phyloP scores from a whole-genome alignment of 306 rosid genomes.

The Lathyrus oleraceus region DNA sequence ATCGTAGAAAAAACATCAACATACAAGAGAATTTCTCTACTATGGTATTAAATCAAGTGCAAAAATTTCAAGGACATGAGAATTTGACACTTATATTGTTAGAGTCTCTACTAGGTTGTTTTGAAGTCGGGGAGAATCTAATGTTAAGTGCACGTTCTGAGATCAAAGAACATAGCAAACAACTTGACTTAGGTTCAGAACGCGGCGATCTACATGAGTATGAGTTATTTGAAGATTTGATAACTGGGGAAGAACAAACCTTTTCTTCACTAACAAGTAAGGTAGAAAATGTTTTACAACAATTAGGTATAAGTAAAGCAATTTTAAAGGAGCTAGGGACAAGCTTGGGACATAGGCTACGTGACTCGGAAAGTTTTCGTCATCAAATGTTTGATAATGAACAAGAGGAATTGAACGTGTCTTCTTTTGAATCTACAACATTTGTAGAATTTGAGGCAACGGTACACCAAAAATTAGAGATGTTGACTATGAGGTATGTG shows the following conservation, averaged over 20 bases:
- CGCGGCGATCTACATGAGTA: constrained; percentile 48
- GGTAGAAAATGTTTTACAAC: constrained; percentile 55
- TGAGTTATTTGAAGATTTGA: constrained; percentile 42
- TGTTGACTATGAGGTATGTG: constrained; percentile 49
- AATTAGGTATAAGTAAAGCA: constrained; percentile 51
- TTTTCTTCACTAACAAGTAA: constrained; percentile 48
- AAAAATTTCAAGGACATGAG: constrained; percentile 33
- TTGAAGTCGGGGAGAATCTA: constrained; percentile 53
- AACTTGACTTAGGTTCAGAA: constrained; percentile 51
- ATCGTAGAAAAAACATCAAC: constrained; percentile 30
- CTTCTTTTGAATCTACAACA: constrained; percentile 41
- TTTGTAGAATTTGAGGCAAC: constrained; percentile 52
- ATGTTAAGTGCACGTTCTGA: constrained; percentile 46
- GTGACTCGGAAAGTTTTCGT: constrained; percentile 25
- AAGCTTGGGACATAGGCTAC: constrained; percentile 39
- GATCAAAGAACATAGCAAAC: constrained; percentile 41
- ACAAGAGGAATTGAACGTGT: constrained; percentile 26
- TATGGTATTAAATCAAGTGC: constrained; percentile 21
- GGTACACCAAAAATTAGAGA: constrained; percentile 47
- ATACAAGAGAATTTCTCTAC: constrained; percentile 5
- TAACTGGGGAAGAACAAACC: constrained; percentile 47
- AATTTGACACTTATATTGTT: constrained; percentile 39
- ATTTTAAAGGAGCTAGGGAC: constrained; percentile 39
- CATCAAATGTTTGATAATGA: constrained; percentile 17
- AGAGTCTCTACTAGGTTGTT: constrained; percentile 43